These are phyloP conservation scores for Pythium rhizo-oryzae DNA, from an alignment of 352 stramenopile genomes.

Conservation along the genomic window DNA sequence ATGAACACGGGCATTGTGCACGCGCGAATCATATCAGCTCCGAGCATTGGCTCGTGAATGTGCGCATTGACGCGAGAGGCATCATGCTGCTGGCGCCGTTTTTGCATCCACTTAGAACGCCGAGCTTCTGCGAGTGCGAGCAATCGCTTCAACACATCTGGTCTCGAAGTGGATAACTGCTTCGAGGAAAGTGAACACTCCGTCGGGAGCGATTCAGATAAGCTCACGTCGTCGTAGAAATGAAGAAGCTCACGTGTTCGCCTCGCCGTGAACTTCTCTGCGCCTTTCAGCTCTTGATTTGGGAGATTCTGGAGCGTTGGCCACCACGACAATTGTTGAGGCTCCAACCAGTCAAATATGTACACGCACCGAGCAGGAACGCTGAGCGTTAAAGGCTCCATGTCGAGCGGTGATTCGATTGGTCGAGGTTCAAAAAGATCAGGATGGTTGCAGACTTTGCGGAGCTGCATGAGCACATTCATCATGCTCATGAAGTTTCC, in stretches of 20 bases:
- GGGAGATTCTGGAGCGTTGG: conserved; percentile 36
- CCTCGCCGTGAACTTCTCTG: conserved; percentile 3
- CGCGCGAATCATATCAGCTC: conserved; percentile 42
- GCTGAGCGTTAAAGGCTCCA: conserved; percentile 40
- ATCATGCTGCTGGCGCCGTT: neutral
- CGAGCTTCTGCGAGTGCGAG: conserved; percentile 1
- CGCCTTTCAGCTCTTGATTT: conserved; percentile 40
- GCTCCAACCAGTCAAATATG: conserved; percentile 45
- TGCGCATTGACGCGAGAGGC: neutral
- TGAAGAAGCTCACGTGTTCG: conserved; percentile 6
- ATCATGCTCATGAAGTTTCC: conserved; percentile 98
- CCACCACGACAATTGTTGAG: conserved; percentile 35
- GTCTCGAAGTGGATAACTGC: neutral
- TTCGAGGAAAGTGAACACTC: conserved; percentile 13
- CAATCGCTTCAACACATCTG: conserved; percentile 20
- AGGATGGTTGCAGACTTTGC: conserved; percentile 98
- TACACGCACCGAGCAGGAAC: conserved; percentile 46
- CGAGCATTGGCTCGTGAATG: conserved; percentile 48
- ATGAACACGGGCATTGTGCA: conserved; percentile 72
- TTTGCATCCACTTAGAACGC: conserved; percentile 15
- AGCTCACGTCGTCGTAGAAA: conserved; percentile 29
- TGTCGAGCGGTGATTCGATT: conserved; percentile 95
- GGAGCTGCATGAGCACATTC: conserved; percentile 99
- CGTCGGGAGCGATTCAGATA: conserved; percentile 6
- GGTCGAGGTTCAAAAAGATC: conserved; percentile 98